Conservation (phyloP, 2,329 filamentous ascomycete genomes). For the Fusarium staphyleae region DNA sequence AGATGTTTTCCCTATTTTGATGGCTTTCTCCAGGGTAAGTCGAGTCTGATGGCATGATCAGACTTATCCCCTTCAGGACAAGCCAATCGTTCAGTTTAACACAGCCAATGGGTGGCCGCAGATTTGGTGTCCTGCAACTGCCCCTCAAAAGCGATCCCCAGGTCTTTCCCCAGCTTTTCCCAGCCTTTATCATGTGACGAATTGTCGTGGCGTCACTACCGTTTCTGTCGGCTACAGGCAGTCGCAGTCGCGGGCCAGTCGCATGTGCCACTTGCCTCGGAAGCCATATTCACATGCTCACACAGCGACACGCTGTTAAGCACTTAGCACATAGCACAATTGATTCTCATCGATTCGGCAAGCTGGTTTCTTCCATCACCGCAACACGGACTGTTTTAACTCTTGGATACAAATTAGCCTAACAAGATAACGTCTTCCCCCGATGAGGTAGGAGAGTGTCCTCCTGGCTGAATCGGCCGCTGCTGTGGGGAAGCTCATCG, state of each 20-base stretch:
- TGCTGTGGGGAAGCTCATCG: slow-evolving; percentile 36
- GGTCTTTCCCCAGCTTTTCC: slow-evolving; percentile 26
- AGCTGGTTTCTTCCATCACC: slow-evolving; percentile 1
- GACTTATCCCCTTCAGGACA: not conserved
- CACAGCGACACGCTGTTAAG: slow-evolving; percentile 20
- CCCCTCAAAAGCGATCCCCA: slow-evolving; percentile 19
- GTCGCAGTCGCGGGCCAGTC: slow-evolving; percentile 12
- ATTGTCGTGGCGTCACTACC: slow-evolving; percentile 40
- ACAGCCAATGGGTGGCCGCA: slow-evolving; percentile 15
- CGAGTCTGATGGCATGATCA: not conserved
- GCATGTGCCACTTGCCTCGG: slow-evolving; percentile 42
- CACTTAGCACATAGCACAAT: slow-evolving; percentile 6
- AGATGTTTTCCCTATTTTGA: not conserved
- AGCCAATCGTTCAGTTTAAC: not conserved
- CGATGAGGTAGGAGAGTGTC: slow-evolving; percentile 29
- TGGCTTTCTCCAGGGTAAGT: not conserved
- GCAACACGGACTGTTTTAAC: not conserved
- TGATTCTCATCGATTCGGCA: slow-evolving; percentile 10
- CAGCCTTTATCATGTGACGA: slow-evolving; percentile 38
- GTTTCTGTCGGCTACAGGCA: slow-evolving; percentile 36
- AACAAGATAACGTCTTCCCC: slow-evolving; percentile 5
- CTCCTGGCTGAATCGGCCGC: slow-evolving; percentile 29
- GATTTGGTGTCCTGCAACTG: not conserved
- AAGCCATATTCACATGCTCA: slow-evolving; percentile 43
- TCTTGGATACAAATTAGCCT: not conserved